Evolutionary conservation across 352 stramenopile species (phyloP), one percentile per base, ranked within the genome.

Genomic region (Phytophthora palmivora): DNA sequence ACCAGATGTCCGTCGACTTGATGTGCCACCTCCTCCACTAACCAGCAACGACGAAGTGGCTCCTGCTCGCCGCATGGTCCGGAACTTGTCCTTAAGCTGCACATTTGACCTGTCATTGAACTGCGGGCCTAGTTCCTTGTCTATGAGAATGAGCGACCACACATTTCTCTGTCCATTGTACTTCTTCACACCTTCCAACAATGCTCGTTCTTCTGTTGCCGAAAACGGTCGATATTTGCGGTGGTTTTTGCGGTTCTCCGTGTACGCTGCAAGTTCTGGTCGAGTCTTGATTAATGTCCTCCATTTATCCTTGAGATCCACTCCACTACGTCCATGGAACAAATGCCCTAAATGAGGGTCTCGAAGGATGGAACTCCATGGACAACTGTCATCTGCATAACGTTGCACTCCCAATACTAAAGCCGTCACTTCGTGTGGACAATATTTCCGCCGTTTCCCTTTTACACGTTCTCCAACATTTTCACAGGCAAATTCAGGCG

Each of bases 121-220:
- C 43, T 88, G 78, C 14, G 81, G 79, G 0, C 85, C 85, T 2
- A 94, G 61, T 4, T 92, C 85, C 53, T 91, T 89, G 65, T 94
- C 85, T 44, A 91, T 77, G 6, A 94, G 56, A 68, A 94, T 94
- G 16, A 94, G 64, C 16, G 83, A 92, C 85, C 85, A 94, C 22
- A 94, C 85, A 44, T 94, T 94, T 15, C 85, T 64, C 55, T 94
- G 85, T 0, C 85, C 85, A 38, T 88, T 89, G 77, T 92, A 94
- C 64, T 92, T 92, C 55, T 88, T 90, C 34, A 94, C 85, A 7
- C 85, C 85, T 43, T 94, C 85, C 59, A 97, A 78, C n/a, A 98
- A 61, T n/a, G 84, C 80, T 16, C 82, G 79, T 34, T 85, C 74
- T 62, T 98, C 94, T 1, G 79, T 70, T 0, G 80, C 77, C 4